These are phyloP conservation scores for Amborella trichopoda DNA, from an alignment of 164 flowering plant genomes.

Conservation along the genomic window DNA sequence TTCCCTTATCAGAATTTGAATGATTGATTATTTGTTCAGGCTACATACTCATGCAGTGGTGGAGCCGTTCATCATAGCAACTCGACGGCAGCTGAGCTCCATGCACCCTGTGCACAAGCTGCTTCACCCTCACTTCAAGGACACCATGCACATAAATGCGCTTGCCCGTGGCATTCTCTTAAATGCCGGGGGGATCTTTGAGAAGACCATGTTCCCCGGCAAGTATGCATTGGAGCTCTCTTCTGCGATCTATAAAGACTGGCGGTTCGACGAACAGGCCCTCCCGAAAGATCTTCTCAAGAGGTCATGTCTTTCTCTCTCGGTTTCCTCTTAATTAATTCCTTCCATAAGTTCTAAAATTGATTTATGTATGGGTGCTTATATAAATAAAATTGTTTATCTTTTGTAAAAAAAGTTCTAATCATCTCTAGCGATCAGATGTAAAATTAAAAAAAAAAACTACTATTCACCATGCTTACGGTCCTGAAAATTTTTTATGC, in stretches of 20 bases:
- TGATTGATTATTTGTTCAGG: too few relatives aligned
- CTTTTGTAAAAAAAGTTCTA: too few relatives aligned
- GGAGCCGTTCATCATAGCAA: conserved; percentile 66
- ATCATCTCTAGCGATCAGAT: too few relatives aligned
- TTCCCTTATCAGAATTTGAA: too few relatives aligned
- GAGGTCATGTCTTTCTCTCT: too few relatives aligned
- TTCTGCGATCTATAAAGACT: conserved; percentile 26
- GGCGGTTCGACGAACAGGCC: conserved; percentile 36
- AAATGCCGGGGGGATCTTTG: conserved; percentile 45
- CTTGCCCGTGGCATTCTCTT: conserved; percentile 36
- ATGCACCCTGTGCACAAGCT: conserved; percentile 63
- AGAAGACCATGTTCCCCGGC: conserved; percentile 34
- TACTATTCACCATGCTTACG: too few relatives aligned
- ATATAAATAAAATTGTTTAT: too few relatives aligned
- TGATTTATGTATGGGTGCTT: too few relatives aligned
- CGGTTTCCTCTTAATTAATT: too few relatives aligned
- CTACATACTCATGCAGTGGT: conserved; percentile 47
- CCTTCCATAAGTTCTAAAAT: too few relatives aligned
- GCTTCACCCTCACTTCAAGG: conserved; percentile 54
- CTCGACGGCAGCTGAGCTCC: conserved; percentile 54
- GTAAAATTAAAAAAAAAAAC: too few relatives aligned
- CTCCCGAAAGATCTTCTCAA: conserved; percentile 62
- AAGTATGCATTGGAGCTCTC: conserved; percentile 41
- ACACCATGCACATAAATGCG: conserved; percentile 67
- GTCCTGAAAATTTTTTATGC: too few relatives aligned